Base-by-base conservation (phyloP, 495 filamentous ascomycete species). In the Aspergillus mulundensis region DNA sequence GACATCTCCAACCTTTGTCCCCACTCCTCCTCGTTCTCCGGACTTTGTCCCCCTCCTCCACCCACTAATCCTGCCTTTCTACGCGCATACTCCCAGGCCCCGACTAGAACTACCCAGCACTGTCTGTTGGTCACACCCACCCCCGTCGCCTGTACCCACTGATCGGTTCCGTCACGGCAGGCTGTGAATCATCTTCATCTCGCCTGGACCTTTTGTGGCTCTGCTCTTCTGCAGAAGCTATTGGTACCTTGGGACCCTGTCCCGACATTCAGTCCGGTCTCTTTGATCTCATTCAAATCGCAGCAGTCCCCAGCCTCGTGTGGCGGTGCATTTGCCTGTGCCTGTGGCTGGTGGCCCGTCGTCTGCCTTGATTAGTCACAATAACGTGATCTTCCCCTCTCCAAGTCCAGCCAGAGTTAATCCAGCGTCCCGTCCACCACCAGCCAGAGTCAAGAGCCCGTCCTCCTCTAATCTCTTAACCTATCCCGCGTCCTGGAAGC, bases 151-250 rank as follows among this genome's bases (percentile, higher is more conserved):
- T 47, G 62, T 65, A 58, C 57, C 62, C 59, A 61, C 62, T 60
- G 62, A 62, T 62, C 62, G 62, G 62, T 58, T 62, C 51, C 62
- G 47, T 65, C 62, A 44, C 59, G 59, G 54, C 54, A 57, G 51
- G 49, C 30, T 56, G 62, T 61, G 58, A 59, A 61, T 60, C 62
- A 59, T 65, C 55, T 30, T 50, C 56, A 36, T 50, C 42, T 52
- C 28, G 54, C 30, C 54, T 28, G 24, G 42, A 19, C 32, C 21
- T 30, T n/a, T 15, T 42, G 50, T 54, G 56, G 43, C 55, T 53
- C 42, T 66, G 51, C 58, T 49, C 39, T 57, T 64, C 58, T 60
- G 58, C 58, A 59, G 58, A 39, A 53, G 53, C 45, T 28, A 8
- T 28, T 28, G 25, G 53, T 59, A 64, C 56, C 61, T 56, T 58